Evolutionary conservation across 2,329 filamentous ascomycete species (phyloP).

Genomic region (Knufia petricola): DNA sequence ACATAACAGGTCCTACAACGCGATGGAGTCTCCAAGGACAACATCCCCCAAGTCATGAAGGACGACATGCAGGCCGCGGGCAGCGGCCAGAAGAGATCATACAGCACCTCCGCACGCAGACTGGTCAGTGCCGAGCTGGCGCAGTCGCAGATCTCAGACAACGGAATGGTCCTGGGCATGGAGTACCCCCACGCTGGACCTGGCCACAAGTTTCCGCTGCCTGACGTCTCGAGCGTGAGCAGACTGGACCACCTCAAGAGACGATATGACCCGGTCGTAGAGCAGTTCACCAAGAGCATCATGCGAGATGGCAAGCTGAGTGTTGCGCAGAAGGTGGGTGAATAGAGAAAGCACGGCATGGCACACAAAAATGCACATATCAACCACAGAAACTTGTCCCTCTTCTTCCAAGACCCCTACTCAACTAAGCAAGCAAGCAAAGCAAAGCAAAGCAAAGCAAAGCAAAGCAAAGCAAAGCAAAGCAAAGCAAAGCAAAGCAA

Average conservation of each 20-base stretch:
- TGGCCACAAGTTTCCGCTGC: conserved; percentile 72
- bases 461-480: no score
- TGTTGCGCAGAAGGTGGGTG: conserved; percentile 69
- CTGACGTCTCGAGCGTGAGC: conserved; percentile 50
- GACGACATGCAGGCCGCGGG: conserved; percentile 42
- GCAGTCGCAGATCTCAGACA: conserved; percentile 4
- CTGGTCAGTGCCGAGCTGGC: conserved; percentile 24
- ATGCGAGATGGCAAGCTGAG: conserved; percentile 89
- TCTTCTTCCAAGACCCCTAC: no score
- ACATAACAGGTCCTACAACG: conserved; percentile 49
- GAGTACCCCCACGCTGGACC: conserved; percentile 25
- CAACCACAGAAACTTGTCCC: no score
- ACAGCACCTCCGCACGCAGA: conserved; percentile 46
- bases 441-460: no score
- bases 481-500: no score
- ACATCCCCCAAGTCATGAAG: conserved; percentile 58
- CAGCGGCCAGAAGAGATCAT: conserved; percentile 42
- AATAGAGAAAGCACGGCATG: conserved; percentile 6
- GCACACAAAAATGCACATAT: no score
- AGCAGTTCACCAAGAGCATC: conserved; percentile 79
- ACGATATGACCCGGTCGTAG: conserved; percentile 74
- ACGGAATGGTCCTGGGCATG: conserved; percentile 19
- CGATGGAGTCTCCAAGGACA: conserved; percentile 51
- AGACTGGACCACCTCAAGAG: conserved; percentile 58
- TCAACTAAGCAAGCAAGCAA: no score